These are phyloP conservation scores for Colletotrichum spinosum DNA, from an alignment of 2,329 filamentous ascomycete species.

Conservation along the genomic window DNA sequence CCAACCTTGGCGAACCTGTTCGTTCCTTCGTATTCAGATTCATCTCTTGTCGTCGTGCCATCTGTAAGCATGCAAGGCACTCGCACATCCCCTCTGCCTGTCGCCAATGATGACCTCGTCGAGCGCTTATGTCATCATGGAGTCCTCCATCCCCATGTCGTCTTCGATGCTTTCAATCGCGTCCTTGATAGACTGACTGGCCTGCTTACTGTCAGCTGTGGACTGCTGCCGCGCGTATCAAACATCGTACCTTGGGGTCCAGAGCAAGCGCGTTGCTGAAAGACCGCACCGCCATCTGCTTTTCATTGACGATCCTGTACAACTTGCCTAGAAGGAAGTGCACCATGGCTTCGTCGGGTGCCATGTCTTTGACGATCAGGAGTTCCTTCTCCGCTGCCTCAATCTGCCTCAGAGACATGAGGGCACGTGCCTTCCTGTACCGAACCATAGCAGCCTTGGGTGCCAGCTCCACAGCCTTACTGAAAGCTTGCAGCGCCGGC, in stretches of 20 bases:
- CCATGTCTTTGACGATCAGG: conserved; percentile 88
- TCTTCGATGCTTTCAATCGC: conserved; percentile 93
- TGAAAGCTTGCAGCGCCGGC: conserved; percentile 84
- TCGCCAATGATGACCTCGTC: conserved; percentile 1
- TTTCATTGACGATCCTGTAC: conserved; percentile 79
- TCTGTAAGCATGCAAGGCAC: conserved; percentile 17
- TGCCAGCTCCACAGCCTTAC: conserved; percentile 83
- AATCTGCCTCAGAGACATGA: conserved; percentile 80
- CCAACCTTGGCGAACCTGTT: conserved; percentile 27
- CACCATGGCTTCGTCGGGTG: conserved; percentile 94
- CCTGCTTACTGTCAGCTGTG: conserved; percentile 62
- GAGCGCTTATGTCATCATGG: conserved; percentile 66
- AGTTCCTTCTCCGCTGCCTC: conserved; percentile 84
- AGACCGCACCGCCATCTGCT: conserved; percentile 86
- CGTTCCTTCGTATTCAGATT: conserved; percentile 26
- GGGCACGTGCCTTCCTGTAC: conserved; percentile 90
- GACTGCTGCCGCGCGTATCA: background rate
- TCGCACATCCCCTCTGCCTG: conserved; percentile 10
- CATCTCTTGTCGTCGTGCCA: conserved; percentile 20
- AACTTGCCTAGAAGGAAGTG: conserved; percentile 93
- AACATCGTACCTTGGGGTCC: conserved; percentile 87
- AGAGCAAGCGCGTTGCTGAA: conserved; percentile 95
- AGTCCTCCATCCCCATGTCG: conserved; percentile 77
- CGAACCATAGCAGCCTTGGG: conserved; percentile 85
- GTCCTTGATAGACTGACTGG: conserved; percentile 94